Base-by-base conservation (phyloP, 2,329 filamentous ascomycete genomes). In the Cryphonectria naterciae region DNA sequence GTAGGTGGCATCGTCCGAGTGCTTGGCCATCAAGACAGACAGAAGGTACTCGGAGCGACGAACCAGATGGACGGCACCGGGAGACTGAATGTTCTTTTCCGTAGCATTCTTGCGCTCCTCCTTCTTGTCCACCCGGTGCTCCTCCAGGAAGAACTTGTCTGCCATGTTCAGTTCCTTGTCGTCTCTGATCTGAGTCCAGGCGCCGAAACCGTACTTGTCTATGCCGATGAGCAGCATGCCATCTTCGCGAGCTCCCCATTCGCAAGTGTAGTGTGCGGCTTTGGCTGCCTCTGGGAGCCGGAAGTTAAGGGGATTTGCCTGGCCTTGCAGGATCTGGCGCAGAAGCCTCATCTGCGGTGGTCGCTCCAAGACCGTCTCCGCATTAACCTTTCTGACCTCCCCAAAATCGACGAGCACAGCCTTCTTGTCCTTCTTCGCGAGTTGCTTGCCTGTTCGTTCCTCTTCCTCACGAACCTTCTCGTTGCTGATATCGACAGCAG, bases 361-460 rank as follows among this genome's bases (percentile, higher is more conserved):
- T 11, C 97, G 91, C 75, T 98, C 95, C 15, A 97, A 89, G 68
- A 98, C 92, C 0, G 96, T 98, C 81, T 97, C 94, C 0, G 96
- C 96, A 78, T 99, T 99, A 77, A 98, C 89, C 76, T 97, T 95
- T 81, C 97, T 97, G 66, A 98, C 92, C 69, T 95, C 94, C 62
- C 92, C 91, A 81, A 95, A 97, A 79, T 98, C 95, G 77, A 99
- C 98, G 61, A 99, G 85, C 25, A 99, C 93, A 0, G 96, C 96
- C 81, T 99, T 99, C 81, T 94, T 94, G 79, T 99, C 96, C 81
- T 99, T 99, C 84, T 98, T 98, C 0, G 95, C 97, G 68, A 97
- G 82, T 2, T 90, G 87, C 79, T 96, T 97, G 78, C 93, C 93
- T 0, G 88, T 87, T 74, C 92, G 89, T 80, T 96, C 93, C 76